Evolutionary conservation across 345 rosid species (phyloP), one percentile per base, ranked within the genome.

Genomic region (Pugionium cornutum): DNA sequence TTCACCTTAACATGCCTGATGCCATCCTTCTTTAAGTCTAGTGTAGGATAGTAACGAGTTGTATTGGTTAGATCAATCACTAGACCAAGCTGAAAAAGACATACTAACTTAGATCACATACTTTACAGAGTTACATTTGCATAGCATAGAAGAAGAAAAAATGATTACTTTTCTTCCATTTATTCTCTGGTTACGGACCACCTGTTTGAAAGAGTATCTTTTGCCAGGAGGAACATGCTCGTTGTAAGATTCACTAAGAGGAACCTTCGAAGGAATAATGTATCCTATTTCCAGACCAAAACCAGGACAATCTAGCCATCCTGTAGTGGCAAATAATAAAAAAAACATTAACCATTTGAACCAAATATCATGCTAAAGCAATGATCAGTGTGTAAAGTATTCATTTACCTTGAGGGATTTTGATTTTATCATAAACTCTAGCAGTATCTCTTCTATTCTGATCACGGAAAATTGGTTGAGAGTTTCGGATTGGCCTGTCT

Each of bases 61-160:
- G 97, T 90, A 83, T 94, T 94, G 27, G 99, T 94, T 67, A 94
- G 80, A 83, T 94, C 99, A 73, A 94, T 90, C 78, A 94, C 99
- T 64, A 94, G 76, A 70, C 92, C 97, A 74, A 94, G 82, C 99
- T 94, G 90, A 6, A 47, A 18, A 18, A 18, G 18, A 18, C 18
- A 18, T 18, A 18, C 18, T 18, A 18, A 18, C 18, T 18, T 18
- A 18, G 18, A 18, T 18, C 18, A 18, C 18, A 18, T 18, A 18
- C 18, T 18, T 18, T 18, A 18, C 18, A 18, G 47, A 52, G 40
- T 35, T 33, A 7, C 26, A 59, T 33, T 8, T 8, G 6, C 27
- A 40, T 2, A 42, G 8, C 3, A 41, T 25, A 18, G 18, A 18
- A 7, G 11, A 7, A 28, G 39, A 44, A 31, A 28, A 4, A 25